A percentile compares a stretch with the other conserved stretches of the same genome.
phyloP scores from a whole-genome alignment of 176 grass and related monocot genomes.

The Hyparrhenia diplandra region DNA sequence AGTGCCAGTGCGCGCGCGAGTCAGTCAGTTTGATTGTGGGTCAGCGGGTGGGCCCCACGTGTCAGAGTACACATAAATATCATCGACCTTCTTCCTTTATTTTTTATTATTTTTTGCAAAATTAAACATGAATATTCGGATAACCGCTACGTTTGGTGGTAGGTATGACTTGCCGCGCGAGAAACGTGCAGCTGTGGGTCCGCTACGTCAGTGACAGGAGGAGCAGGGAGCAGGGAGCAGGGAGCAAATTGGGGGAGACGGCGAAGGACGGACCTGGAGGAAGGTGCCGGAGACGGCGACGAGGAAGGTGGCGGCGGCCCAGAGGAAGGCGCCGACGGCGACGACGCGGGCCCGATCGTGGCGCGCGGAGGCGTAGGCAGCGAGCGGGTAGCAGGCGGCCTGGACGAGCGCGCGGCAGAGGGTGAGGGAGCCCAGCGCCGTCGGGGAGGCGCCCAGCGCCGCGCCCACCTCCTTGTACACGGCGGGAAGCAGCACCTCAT shows the following conservation, averaged over 20 bases:
- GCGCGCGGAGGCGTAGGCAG: slow-evolving; percentile 67
- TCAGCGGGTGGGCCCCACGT: not conserved
- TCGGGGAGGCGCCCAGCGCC: slow-evolving; percentile 48
- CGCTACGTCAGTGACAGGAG: not conserved
- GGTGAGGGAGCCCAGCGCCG: slow-evolving; percentile 74
- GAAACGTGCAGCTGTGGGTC: not conserved
- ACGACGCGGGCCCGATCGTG: slow-evolving; percentile 64
- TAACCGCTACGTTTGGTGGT: not conserved
- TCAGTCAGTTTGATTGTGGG: not conserved
- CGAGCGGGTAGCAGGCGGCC: slow-evolving; percentile 74
- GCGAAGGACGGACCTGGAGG: slow-evolving; percentile 39
- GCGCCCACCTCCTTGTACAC: slow-evolving; percentile 80
- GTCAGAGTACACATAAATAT: not conserved
- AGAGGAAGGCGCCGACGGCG: slow-evolving; percentile 66
- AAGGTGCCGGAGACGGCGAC: slow-evolving; percentile 67
- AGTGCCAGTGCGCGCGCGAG: not conserved
- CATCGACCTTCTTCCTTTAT: not conserved
- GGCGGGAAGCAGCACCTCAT: slow-evolving; percentile 77
- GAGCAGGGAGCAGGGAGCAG: not conserved
- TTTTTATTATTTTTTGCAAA: not conserved
- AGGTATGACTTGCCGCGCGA: not conserved
- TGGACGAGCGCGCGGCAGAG: slow-evolving; percentile 75
- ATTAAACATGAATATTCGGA: slow-evolving; percentile 17
- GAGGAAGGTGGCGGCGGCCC: slow-evolving; percentile 66
- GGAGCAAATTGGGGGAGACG: not conserved